A percentile compares a stretch with the other conserved stretches of the same genome.
Evolutionary conservation across 352 stramenopile species (phyloP).

Genomic region (Thraustotheca clavata): DNA sequence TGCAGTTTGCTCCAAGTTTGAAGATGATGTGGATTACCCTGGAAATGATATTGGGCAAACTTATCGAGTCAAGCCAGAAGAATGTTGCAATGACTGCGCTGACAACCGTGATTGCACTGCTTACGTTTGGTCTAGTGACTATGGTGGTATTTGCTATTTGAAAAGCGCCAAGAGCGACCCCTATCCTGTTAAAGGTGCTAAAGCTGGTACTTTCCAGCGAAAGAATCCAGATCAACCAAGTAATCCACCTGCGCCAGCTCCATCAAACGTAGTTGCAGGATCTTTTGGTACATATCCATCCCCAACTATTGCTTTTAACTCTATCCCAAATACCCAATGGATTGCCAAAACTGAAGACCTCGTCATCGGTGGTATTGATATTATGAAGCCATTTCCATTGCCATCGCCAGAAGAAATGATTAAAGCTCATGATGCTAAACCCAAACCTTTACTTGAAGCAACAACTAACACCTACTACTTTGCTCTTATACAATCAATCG

Average conservation of each 20-base stretch:
- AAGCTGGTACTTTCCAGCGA: neutral
- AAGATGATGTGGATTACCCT: slow-evolving; percentile 24
- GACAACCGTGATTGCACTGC: neutral
- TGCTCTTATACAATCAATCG: neutral
- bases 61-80: neutral
- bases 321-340: neutral
- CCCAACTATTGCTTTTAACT: neutral
- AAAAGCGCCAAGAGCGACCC: neutral
- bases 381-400: neutral
- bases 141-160: neutral
- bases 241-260: neutral
- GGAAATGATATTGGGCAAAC: slow-evolving; percentile 28
- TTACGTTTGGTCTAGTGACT: neutral
- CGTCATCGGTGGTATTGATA: neutral
- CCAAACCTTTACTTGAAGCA: neutral
- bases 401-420: neutral
- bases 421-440: neutral
- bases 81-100: slow-evolving; percentile 27
- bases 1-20: neutral
- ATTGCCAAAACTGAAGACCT: neutral
- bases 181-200: neutral
- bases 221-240: neutral
- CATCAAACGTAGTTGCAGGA: neutral
- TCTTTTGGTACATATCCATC: slow-evolving; percentile 1
- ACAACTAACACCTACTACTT: neutral